Conservation (phyloP, 495 filamentous ascomycete genomes). For the Talaromyces ruber region DNA sequence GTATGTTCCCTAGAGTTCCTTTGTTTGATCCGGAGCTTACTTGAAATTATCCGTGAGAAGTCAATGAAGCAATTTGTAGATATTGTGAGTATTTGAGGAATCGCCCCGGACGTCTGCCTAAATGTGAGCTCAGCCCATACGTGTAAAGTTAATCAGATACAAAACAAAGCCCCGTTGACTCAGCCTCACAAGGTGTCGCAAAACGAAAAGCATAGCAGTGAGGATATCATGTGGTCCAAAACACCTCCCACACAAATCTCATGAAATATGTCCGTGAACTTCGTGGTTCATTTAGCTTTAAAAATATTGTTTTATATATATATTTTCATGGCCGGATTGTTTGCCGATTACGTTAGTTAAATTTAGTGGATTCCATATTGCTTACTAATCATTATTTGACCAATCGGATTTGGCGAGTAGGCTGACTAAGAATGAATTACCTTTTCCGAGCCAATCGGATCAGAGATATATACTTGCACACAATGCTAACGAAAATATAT, state of each 20-base stretch:
- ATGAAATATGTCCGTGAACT: too few relatives aligned
- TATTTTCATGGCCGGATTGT: too few relatives aligned
- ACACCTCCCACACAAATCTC: too few relatives aligned
- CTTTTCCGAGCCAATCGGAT: not conserved
- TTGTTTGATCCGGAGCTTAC: not conserved
- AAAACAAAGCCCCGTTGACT: not conserved
- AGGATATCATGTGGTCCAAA: too few relatives aligned
- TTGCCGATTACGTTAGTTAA: too few relatives aligned
- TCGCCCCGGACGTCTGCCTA: not conserved
- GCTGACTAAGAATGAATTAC: not conserved
- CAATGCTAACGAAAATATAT: not conserved
- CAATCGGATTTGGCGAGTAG: not conserved
- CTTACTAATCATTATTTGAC: not conserved
- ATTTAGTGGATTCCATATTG: not conserved
- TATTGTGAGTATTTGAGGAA: not conserved
- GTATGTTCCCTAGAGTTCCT: not conserved
- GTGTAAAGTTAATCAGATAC: not conserved
- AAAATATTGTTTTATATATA: too few relatives aligned
- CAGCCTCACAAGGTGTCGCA: not conserved
- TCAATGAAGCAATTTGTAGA: not conserved
- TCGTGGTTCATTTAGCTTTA: too few relatives aligned
- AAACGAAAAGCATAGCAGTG: too few relatives aligned
- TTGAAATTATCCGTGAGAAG: not conserved
- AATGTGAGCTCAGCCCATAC: not conserved
- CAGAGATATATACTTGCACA: not conserved